Evolutionary conservation across 1,284 basidiomycete species (phyloP).

Genomic region (Malassezia caprae): DNA sequence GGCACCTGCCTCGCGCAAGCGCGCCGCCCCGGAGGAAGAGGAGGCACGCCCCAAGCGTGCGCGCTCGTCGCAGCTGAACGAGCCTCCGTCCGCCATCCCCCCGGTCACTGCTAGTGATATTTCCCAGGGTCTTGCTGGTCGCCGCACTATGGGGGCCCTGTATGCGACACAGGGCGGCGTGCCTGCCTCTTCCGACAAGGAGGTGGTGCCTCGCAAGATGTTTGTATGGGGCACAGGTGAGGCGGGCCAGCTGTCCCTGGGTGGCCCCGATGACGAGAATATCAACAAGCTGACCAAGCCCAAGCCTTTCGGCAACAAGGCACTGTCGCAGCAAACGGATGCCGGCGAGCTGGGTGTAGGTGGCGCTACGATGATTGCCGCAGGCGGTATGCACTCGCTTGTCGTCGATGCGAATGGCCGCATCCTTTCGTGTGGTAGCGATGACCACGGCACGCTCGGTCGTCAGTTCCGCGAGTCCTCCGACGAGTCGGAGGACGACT

Average conservation of each 20-base stretch:
- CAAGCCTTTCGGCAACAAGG: slow-evolving; percentile 34
- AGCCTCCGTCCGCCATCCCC: slow-evolving; percentile 7
- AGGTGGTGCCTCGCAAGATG: slow-evolving; percentile 33
- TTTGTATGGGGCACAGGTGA: slow-evolving; percentile 47
- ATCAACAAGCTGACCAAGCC: slow-evolving; percentile 42
- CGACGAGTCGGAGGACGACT: slow-evolving; percentile 57
- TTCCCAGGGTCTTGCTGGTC: neutral
- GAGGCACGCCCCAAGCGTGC: slow-evolving; percentile 1
- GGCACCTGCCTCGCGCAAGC: slow-evolving; percentile 15
- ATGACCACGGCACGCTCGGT: slow-evolving; percentile 86
- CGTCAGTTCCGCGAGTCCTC: slow-evolving; percentile 54
- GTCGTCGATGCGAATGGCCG: slow-evolving; percentile 36
- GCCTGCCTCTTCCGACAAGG: slow-evolving; percentile 14
- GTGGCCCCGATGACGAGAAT: slow-evolving; percentile 39
- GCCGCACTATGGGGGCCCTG: slow-evolving; percentile 5
- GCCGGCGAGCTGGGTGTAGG: slow-evolving; percentile 31
- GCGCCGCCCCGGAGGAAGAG: slow-evolving; percentile 27
- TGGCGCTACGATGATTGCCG: slow-evolving; percentile 35
- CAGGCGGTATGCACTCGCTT: slow-evolving; percentile 46
- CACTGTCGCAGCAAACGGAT: slow-evolving; percentile 29
- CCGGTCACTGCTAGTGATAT: slow-evolving; percentile 3
- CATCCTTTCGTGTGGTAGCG: slow-evolving; percentile 65
- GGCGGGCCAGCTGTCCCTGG: slow-evolving; percentile 43
- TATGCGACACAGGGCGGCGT: slow-evolving; percentile 3
- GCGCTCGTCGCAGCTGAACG: slow-evolving; percentile 11